A percentile compares a stretch with the other conserved stretches of the same genome.
Evolutionary conservation across 2,329 filamentous ascomycete species (phyloP).

Genomic region (Scolecobasidium constrictum): DNA sequence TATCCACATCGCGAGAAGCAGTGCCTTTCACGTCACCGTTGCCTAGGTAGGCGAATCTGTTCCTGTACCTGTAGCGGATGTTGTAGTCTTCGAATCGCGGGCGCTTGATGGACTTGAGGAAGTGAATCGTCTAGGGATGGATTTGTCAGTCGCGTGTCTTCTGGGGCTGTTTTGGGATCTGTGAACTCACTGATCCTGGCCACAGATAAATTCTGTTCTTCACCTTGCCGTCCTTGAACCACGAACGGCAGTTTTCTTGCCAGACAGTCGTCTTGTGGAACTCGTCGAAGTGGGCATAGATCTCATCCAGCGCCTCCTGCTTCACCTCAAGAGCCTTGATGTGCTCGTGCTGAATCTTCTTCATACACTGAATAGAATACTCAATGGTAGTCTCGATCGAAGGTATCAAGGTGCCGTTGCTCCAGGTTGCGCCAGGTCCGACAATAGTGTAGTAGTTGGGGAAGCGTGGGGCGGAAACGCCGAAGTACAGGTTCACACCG

Average conservation of each 20-base stretch:
- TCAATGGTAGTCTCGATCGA: constrained; percentile 36
- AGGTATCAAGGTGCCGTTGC: constrained; percentile 32
- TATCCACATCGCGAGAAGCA: constrained; percentile 26
- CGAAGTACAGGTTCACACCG: constrained; percentile 41
- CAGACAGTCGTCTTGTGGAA: constrained; percentile 37
- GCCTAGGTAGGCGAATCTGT: constrained; percentile 25
- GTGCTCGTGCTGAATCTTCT: constrained; percentile 38
- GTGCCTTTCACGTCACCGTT: constrained; percentile 37
- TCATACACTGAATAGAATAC: constrained; percentile 39
- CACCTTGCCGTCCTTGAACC: constrained; percentile 17
- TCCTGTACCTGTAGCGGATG: constrained; percentile 24
- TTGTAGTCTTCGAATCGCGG: constrained; percentile 24
- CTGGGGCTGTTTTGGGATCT: too few relatives aligned
- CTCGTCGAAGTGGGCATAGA: constrained; percentile 34
- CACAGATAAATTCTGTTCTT: constrained; percentile 30
- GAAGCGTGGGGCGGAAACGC: constrained; percentile 51
- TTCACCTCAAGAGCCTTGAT: constrained; percentile 36
- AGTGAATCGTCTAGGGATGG: constrained; percentile 22
- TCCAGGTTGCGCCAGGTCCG: constrained; percentile 28
- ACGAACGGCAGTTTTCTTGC: constrained; percentile 20
- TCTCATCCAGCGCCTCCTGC: constrained; percentile 38
- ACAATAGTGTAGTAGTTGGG: constrained; percentile 46
- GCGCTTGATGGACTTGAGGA: constrained; percentile 26
- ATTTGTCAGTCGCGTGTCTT: constrained; percentile 3
- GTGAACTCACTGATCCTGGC: constrained; percentile 28